phyloP scores from a whole-genome alignment of 441 rosid genomes.

The Viola pubescens region DNA sequence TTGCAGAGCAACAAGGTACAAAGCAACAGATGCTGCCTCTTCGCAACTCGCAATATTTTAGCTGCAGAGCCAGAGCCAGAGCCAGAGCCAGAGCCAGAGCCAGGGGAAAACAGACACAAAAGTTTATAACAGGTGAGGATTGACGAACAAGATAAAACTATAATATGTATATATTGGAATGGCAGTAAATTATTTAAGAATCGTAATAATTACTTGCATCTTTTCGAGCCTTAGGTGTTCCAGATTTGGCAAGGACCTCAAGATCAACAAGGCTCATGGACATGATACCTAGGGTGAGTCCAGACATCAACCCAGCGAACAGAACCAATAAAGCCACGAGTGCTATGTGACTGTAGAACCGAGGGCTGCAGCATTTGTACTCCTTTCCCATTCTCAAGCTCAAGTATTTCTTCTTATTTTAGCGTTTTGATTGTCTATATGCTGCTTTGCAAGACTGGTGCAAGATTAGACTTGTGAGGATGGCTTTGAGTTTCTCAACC shows the following conservation, averaged over 20 bases:
- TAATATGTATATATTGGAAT: no score
- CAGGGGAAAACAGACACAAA: no score
- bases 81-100: neutral
- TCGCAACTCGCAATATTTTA: constrained; percentile 55
- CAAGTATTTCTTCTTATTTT: no score
- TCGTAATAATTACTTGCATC: constrained; percentile 45
- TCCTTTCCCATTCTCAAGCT: constrained; percentile 42
- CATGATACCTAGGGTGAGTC: constrained; percentile 89
- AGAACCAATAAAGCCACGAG: constrained; percentile 44
- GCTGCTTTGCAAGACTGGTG: no score
- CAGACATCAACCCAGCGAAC: constrained; percentile 87
- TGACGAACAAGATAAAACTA: no score
- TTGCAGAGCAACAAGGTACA: constrained; percentile 55
- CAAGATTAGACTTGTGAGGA: no score
- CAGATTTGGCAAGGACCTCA: constrained; percentile 83
- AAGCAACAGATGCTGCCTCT: constrained; percentile 50
- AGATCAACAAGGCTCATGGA: constrained; percentile 89
- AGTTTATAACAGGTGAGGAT: no score
- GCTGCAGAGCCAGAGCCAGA: constrained; percentile 26
- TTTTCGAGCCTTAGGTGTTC: constrained; percentile 56
- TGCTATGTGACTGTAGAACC: constrained; percentile 48
- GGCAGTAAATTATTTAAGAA: neutral
- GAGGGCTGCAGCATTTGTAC: constrained; percentile 40
- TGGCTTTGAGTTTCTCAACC: no score
- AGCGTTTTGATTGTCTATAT: no score